A percentile compares a stretch with the other conserved stretches of the same genome.
phyloP scores from a whole-genome alignment of 2,329 filamentous ascomycete genomes.

The Triangularia setosa region DNA sequence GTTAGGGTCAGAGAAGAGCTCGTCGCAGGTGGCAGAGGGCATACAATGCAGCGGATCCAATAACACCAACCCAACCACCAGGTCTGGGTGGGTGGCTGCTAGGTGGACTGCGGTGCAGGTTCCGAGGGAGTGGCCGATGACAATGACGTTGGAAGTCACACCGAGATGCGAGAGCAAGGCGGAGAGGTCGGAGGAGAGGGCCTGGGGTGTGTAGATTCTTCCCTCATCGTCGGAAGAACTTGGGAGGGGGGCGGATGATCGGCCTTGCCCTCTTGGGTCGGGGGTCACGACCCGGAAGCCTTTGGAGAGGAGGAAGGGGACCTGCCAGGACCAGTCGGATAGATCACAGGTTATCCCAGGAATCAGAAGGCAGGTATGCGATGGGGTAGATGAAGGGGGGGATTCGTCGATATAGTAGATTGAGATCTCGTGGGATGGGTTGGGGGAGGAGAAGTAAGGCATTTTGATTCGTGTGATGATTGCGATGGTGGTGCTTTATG shows the following conservation, averaged over 20 bases:
- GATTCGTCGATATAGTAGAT: conserved; percentile 13
- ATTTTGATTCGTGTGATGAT: not conserved
- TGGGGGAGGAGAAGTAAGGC: conserved; percentile 6
- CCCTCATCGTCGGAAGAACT: not conserved
- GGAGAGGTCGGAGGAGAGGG: conserved; percentile 5
- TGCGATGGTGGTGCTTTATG: not conserved
- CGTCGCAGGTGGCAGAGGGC: not conserved
- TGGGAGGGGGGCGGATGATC: conserved; percentile 59
- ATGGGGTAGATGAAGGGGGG: not conserved
- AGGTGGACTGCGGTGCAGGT: conserved; percentile 4
- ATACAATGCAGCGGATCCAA: not conserved
- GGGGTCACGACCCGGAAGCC: conserved; percentile 79
- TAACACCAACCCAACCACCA: conserved; percentile 3
- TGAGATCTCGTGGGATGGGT: not conserved
- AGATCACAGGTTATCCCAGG: conserved; percentile 83
- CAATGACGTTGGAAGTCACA: not conserved
- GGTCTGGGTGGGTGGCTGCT: not conserved
- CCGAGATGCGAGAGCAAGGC: conserved; percentile 6
- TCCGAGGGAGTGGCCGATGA: conserved; percentile 5
- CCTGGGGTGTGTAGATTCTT: conserved; percentile 6
- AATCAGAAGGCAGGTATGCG: conserved; percentile 30
- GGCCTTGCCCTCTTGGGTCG: conserved; percentile 82
- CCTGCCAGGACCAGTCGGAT: conserved; percentile 84
- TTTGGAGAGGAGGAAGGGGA: conserved; percentile 67
- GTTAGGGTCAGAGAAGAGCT: not conserved